Percentiles rank a stretch among this genome's conserved stretches.
These are phyloP conservation scores for Candida sphagnicola DNA, from an alignment of 805 yeast genomes.

Conservation along the genomic window DNA sequence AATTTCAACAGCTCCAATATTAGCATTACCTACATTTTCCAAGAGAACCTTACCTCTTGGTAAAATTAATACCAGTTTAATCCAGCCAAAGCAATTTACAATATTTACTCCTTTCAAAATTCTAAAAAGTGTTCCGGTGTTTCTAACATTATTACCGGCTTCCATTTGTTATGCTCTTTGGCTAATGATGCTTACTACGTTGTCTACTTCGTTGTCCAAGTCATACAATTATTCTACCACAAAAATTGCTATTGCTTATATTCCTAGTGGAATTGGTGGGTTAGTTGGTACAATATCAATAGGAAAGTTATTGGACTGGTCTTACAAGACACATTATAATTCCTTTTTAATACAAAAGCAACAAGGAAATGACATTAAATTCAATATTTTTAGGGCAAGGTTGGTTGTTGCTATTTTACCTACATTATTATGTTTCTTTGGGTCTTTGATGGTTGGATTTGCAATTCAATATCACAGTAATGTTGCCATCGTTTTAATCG, in stretches of 20 bases:
- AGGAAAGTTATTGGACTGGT: conserved; percentile 52
- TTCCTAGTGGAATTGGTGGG: conserved; percentile 68
- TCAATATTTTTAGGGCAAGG: conserved; percentile 53
- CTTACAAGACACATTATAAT: not conserved
- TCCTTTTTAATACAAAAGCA: not conserved
- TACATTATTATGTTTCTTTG: conserved; percentile 34
- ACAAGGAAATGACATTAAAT: conserved; percentile 16
- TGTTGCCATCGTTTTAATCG: conserved; percentile 49
- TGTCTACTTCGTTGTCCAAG: conserved; percentile 49
- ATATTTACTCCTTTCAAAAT: conserved; percentile 36
- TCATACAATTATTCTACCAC: conserved; percentile 47
- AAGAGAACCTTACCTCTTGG: conserved; percentile 15
- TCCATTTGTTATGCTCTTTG: conserved; percentile 61
- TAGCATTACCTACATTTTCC: conserved; percentile 19
- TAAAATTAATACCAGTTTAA: conserved; percentile 26
- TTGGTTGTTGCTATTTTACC: conserved; percentile 38
- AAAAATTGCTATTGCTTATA: conserved; percentile 61
- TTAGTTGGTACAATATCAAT: conserved; percentile 51
- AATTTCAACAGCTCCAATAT: conserved; percentile 41
- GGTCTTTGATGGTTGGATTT: conserved; percentile 64
- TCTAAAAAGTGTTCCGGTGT: conserved; percentile 38
- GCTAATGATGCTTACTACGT: conserved; percentile 60
- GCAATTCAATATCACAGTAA: conserved; percentile 44
- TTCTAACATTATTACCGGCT: conserved; percentile 47
- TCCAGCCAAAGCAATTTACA: conserved; percentile 7